Evolutionary conservation across 495 filamentous ascomycete species (phyloP).

Genomic region (Penicillium macrosclerotiorum): DNA sequence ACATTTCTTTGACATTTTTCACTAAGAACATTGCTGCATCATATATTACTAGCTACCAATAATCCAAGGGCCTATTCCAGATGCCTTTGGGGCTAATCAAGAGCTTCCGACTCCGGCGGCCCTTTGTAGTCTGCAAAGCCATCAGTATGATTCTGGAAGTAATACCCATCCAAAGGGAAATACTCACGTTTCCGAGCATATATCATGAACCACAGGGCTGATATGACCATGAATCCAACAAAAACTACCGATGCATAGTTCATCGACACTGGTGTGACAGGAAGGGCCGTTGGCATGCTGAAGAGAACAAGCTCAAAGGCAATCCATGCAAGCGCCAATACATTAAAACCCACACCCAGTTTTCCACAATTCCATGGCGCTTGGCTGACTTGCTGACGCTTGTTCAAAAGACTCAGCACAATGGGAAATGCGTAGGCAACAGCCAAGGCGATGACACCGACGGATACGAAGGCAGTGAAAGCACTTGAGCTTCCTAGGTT

Average conservation of each 20-base stretch:
- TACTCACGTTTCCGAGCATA: slow-evolving; percentile 47
- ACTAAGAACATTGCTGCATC: too few species aligned
- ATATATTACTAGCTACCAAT: too few species aligned
- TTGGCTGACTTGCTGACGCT: slow-evolving; percentile 47
- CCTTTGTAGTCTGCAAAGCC: slow-evolving; percentile 40
- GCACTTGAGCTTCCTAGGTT: slow-evolving; percentile 59
- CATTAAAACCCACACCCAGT: slow-evolving; percentile 56
- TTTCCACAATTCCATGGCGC: slow-evolving; percentile 57
- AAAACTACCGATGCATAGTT: slow-evolving; percentile 67
- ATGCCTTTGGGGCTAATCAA: too few species aligned
- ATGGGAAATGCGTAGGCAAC: slow-evolving; percentile 60
- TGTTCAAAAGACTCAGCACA: slow-evolving; percentile 49
- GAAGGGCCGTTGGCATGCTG: slow-evolving; percentile 50
- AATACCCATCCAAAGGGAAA: slow-evolving; percentile 1
- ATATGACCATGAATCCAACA: slow-evolving; percentile 48
- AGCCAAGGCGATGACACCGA: slow-evolving; percentile 60
- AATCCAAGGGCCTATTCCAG: too few species aligned
- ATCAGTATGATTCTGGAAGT: slow-evolving; percentile 3
- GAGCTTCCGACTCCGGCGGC: slow-evolving; percentile 42
- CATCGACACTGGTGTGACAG: slow-evolving; percentile 48
- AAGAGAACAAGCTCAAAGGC: slow-evolving; percentile 58
- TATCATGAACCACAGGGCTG: slow-evolving; percentile 42
- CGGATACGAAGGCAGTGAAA: slow-evolving; percentile 63
- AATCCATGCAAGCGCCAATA: slow-evolving; percentile 58
- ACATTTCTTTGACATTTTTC: slow-evolving; percentile 2